phyloP scores from a whole-genome alignment of 768 basidiomycete species.

The Kwoniella newhampshirensis region DNA sequence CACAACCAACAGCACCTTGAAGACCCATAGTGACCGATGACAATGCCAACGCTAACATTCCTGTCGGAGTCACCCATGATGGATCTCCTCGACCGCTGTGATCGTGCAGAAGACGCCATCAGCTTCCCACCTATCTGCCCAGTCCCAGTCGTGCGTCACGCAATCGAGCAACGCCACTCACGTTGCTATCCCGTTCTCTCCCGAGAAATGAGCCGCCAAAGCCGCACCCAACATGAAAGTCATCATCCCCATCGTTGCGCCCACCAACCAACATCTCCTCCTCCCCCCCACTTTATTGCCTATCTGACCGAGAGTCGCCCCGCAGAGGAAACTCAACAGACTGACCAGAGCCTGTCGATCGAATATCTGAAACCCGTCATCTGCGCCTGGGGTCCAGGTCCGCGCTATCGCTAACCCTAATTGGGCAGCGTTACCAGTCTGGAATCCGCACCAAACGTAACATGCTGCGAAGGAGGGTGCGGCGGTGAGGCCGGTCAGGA shows the following conservation, averaged over 20 bases:
- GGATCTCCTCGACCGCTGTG: conserved; percentile 29
- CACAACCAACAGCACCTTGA: conserved; percentile 55
- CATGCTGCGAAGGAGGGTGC: conserved; percentile 42
- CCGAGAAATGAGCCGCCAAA: conserved; percentile 69
- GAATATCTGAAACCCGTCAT: conserved; percentile 68
- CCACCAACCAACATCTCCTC: conserved; percentile 70
- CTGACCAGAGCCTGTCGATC: conserved; percentile 83
- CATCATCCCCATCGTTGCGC: conserved; percentile 71
- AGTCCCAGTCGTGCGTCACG: too few species aligned
- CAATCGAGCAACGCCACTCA: conserved; percentile 21
- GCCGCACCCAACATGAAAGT: conserved; percentile 74
- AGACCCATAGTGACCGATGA: conserved; percentile 77
- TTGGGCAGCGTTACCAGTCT: conserved; percentile 58
- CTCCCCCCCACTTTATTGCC: conserved; percentile 75
- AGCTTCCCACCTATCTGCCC: too few species aligned
- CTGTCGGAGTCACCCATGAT: conserved; percentile 64
- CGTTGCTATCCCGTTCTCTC: conserved; percentile 53
- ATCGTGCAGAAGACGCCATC: not conserved
- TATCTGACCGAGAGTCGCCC: conserved; percentile 70
- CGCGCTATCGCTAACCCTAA: conserved; percentile 76
- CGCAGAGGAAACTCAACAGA: conserved; percentile 69
- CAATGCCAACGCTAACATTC: conserved; percentile 72
- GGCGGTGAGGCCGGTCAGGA: conserved; percentile 41
- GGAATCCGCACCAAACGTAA: conserved; percentile 52
- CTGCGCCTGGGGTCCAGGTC: conserved; percentile 60